A percentile compares a stretch with the other conserved stretches of the same genome.
Conservation (phyloP, 1,139 yeast species). For the Yamadazyma atlantica region DNA sequence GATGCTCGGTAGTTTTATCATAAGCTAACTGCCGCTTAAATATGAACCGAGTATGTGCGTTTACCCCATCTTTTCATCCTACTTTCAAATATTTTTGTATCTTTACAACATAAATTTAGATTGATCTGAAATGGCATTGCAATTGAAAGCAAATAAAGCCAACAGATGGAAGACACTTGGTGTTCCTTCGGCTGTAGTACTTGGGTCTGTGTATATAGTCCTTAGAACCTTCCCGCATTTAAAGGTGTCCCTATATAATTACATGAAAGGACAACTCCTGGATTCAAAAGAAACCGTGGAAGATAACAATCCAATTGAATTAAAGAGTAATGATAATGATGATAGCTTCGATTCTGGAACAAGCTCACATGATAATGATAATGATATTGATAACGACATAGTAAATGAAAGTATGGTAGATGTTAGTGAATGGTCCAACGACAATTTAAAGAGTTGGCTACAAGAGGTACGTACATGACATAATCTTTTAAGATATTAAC, state of each 20-base stretch:
- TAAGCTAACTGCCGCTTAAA: background rate
- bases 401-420: conserved; percentile 24
- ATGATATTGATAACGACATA: conserved; percentile 10
- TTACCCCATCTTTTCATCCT: background rate
- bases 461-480: conserved; percentile 26
- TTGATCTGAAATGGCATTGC: conserved; percentile 8
- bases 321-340: conserved; percentile 8
- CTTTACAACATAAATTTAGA: background rate
- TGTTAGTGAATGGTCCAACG: conserved; percentile 38
- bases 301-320: conserved; percentile 25
- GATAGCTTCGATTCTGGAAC: background rate
- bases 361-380: conserved; percentile 5
- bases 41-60: background rate
- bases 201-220: conserved; percentile 46
- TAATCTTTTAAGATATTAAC: background rate
- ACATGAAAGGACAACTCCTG: conserved; percentile 22
- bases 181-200: conserved; percentile 36
- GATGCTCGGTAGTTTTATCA: conserved; percentile 1
- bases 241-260: conserved; percentile 25
- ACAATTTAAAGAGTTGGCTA: conserved; percentile 38
- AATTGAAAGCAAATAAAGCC: conserved; percentile 6
- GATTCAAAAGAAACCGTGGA: conserved; percentile 16
- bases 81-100: background rate
- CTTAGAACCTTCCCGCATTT: conserved; percentile 57
- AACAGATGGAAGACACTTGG: conserved; percentile 7